phyloP scores from a whole-genome alignment of 2,329 filamentous ascomycete species.

The Fusarium papillatum region DNA sequence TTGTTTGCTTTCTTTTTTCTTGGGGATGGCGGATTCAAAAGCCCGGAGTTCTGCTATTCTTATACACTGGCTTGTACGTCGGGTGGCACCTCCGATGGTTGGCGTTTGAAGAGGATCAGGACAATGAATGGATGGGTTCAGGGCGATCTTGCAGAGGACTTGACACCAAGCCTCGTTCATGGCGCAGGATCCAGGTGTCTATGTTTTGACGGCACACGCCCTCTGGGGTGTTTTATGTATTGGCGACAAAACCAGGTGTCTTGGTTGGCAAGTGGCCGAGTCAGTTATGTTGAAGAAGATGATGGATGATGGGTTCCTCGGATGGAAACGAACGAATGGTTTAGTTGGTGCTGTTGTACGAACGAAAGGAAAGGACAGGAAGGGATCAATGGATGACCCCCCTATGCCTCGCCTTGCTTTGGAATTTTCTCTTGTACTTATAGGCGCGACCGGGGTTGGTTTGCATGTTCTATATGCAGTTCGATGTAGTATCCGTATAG shows the following conservation, averaged over 20 bases:
- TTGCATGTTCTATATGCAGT: constrained; percentile 18
- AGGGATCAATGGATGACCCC: background rate
- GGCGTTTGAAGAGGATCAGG: constrained; percentile 44
- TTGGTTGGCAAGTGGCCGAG: background rate
- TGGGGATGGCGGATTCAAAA: constrained; percentile 44
- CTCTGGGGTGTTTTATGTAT: constrained; percentile 9
- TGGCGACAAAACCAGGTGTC: constrained; percentile 14
- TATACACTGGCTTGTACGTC: constrained; percentile 43
- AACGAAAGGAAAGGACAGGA: background rate
- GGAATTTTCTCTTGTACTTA: constrained; percentile 41
- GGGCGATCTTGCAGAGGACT: constrained; percentile 12
- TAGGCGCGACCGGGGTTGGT: constrained; percentile 30
- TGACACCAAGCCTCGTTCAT: constrained; percentile 16
- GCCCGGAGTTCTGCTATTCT: constrained; percentile 48
- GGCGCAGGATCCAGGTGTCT: constrained; percentile 29
- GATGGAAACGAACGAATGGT: constrained; percentile 9
- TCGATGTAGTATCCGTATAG: constrained; percentile 21
- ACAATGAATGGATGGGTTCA: constrained; percentile 23
- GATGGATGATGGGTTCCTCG: constrained; percentile 1
- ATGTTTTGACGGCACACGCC: constrained; percentile 16
- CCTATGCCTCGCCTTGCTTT: constrained; percentile 7
- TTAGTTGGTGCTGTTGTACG: background rate
- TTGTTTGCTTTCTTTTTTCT: constrained; percentile 30
- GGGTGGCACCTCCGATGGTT: constrained; percentile 35
- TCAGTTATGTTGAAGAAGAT: constrained; percentile 3